These are phyloP conservation scores for Neofusicoccum umdonicola DNA, from an alignment of 2,329 filamentous ascomycete species.

Conservation along the genomic window DNA sequence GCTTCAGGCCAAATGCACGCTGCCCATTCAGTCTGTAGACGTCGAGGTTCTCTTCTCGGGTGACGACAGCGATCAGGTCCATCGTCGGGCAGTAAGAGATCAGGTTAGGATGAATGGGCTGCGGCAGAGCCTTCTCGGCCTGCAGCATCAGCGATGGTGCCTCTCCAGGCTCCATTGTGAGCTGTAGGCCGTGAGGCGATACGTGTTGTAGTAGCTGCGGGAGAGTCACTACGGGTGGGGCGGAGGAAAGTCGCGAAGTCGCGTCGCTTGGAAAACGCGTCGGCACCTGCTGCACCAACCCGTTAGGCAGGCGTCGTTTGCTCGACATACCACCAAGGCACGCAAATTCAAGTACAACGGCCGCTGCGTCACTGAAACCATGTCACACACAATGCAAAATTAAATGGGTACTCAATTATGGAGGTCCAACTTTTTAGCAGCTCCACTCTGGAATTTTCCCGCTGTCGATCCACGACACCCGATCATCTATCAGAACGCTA, in stretches of 20 bases:
- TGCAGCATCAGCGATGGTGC: conserved; percentile 34
- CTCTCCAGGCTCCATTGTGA: conserved; percentile 22
- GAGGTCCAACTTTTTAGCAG: not conserved
- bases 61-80: conserved; percentile 75
- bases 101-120: conserved; percentile 55
- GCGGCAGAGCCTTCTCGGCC: conserved; percentile 41
- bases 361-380: not conserved
- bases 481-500: conserved; percentile 6
- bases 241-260: conserved; percentile 4
- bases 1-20: conserved; percentile 56
- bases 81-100: conserved; percentile 79
- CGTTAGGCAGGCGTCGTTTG: not conserved
- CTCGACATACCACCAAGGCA: not conserved
- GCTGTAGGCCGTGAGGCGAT: conserved; percentile 11
- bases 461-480: conserved; percentile 8
- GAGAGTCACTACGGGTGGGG: not conserved
- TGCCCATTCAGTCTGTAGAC: conserved; percentile 80
- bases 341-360: not conserved
- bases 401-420: not conserved
- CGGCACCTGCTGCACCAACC: conserved; percentile 1
- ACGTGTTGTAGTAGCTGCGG: not conserved
- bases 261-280: conserved; percentile 15
- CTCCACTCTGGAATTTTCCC: conserved; percentile 2
- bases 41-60: conserved; percentile 65
- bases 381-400: not conserved